A percentile compares a stretch with the other conserved stretches of the same genome.
Evolutionary conservation across 495 filamentous ascomycete genomes (phyloP).

Genomic region (Aspergillus hancockii): DNA sequence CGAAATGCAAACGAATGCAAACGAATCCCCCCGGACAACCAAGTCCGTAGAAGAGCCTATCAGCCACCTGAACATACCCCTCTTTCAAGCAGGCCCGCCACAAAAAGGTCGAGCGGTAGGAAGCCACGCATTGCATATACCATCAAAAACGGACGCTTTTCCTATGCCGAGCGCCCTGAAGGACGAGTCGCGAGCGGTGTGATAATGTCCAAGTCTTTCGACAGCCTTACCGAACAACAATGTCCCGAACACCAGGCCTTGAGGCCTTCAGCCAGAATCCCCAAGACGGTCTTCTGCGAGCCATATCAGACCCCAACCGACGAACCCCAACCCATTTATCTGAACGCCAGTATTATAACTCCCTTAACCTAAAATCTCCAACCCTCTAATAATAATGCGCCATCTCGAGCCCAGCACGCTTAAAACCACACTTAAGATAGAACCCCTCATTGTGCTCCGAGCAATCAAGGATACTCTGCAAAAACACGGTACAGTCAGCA

Average conservation of each 20-base stretch:
- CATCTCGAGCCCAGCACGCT: conserved; percentile 93
- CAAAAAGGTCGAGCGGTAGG: not conserved
- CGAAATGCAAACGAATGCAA: not conserved
- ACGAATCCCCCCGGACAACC: not conserved
- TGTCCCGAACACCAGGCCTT: not conserved
- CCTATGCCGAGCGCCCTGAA: not conserved
- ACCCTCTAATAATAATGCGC: conserved; percentile 81
- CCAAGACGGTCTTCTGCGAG: not conserved
- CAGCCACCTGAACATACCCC: not conserved
- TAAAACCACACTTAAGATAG: conserved; percentile 97
- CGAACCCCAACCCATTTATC: conserved; percentile 34
- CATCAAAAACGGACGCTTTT: not conserved
- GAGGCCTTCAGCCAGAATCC: conserved; percentile 37
- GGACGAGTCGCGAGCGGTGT: not conserved
- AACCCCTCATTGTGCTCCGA: conserved; percentile 91
- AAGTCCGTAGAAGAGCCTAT: not conserved
- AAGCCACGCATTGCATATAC: not conserved
- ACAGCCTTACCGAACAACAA: not conserved
- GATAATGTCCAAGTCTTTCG: not conserved
- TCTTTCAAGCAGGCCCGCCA: not conserved
- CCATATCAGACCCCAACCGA: conserved; percentile 14
- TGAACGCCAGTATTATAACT: conserved; percentile 15
- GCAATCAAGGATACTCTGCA: conserved; percentile 70
- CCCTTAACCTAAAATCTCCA: conserved; percentile 3
- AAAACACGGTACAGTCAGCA: conserved; percentile 18